A percentile compares a stretch with the other conserved stretches of the same genome.
Evolutionary conservation across 305 asterid genomes (phyloP).

Genomic region (Fraxinus paxiana): DNA sequence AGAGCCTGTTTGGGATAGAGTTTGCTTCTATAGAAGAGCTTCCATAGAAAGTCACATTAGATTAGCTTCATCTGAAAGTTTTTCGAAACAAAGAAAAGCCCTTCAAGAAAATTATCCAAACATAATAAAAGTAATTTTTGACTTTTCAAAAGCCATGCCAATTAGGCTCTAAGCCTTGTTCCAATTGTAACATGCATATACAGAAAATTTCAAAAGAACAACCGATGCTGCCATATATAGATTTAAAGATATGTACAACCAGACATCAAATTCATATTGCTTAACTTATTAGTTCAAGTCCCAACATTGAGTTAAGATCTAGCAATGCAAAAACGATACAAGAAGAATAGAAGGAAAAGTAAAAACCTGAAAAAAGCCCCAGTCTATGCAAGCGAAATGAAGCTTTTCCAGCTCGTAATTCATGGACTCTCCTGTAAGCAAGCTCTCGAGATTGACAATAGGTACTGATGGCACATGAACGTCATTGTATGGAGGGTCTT

Average conservation of each 20-base stretch:
- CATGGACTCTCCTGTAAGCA: conserved; percentile 17
- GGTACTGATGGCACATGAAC: conserved; percentile 15
- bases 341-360: background rate
- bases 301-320: background rate
- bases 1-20: background rate
- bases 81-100: background rate
- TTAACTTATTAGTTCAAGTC: background rate
- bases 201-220: background rate
- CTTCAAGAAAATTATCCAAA: background rate
- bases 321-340: background rate
- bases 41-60: background rate
- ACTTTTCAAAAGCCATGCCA: background rate
- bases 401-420: conserved; percentile 33
- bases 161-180: background rate
- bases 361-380: conserved; percentile 49
- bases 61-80: background rate
- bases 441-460: conserved; percentile 30
- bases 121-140: background rate
- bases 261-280: background rate
- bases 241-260: background rate
- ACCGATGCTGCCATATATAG: background rate
- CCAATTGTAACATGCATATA: background rate
- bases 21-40: background rate
- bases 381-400: conserved; percentile 43
- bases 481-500: conserved; percentile 8